Percentiles rank a stretch among this genome's conserved stretches.
These are phyloP conservation scores for Nymphaea thermarum DNA, from an alignment of 164 flowering plant species.

Conservation along the genomic window DNA sequence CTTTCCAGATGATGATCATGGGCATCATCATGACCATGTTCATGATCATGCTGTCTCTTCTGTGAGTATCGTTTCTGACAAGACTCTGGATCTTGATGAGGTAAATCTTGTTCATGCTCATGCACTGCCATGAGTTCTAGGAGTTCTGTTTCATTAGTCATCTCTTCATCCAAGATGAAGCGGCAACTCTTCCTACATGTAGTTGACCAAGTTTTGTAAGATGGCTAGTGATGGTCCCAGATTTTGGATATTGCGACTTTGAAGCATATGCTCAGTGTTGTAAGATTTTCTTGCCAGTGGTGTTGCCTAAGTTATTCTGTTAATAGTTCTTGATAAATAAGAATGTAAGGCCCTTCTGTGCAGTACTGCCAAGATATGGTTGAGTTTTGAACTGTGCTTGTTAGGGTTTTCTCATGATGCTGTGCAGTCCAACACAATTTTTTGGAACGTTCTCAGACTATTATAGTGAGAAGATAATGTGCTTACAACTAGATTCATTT, in stretches of 20 bases:
- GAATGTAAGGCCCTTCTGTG: no score
- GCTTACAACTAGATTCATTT: no score
- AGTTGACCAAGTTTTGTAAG: background rate
- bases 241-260: background rate
- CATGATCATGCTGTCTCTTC: slow-evolving; percentile 94
- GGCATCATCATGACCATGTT: slow-evolving; percentile 60
- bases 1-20: slow-evolving; percentile 31
- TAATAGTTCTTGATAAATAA: no score
- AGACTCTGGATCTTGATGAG: slow-evolving; percentile 87
- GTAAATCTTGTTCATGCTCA: slow-evolving; percentile 15
- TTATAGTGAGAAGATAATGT: no score
- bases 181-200: background rate
- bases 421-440: no score
- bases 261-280: background rate
- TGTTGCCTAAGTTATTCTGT: background rate
- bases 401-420: no score
- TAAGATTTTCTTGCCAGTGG: background rate
- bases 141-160: background rate
- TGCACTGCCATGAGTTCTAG: background rate
- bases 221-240: background rate
- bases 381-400: no score
- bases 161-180: background rate
- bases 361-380: no score
- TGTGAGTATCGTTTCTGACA: slow-evolving; percentile 85
- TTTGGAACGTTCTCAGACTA: no score